phyloP scores from a whole-genome alignment of 208 protist genomes.

The Leishmania martiniquensis region DNA sequence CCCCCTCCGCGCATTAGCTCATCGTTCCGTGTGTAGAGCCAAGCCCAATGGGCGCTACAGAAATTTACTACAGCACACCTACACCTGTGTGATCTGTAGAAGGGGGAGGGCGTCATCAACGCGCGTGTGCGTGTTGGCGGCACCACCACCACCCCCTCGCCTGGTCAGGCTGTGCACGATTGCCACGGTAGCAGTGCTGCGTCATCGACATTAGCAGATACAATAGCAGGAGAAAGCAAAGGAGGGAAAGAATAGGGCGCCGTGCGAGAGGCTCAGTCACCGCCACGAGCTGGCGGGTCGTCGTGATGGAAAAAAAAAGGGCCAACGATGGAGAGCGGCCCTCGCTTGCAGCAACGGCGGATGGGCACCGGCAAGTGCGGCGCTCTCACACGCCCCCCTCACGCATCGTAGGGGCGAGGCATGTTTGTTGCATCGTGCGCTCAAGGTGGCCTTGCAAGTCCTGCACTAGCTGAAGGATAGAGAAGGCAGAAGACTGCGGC shows the following conservation, averaged over 20 bases:
- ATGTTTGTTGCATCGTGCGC: conserved; percentile 2
- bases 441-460: conserved; percentile 33
- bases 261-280: background rate
- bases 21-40: background rate
- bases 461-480: conserved; percentile 35
- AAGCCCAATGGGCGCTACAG: background rate
- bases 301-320: background rate
- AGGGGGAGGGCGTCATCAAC: background rate
- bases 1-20: background rate
- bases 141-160: background rate
- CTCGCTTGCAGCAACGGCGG: background rate
- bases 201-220: background rate
- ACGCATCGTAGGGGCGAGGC: background rate
- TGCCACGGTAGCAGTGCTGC: background rate
- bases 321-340: background rate
- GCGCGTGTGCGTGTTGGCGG: background rate
- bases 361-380: background rate
- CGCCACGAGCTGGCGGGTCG: background rate
- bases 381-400: background rate
- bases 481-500: conserved; percentile 13
- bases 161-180: background rate
- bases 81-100: background rate
- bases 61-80: background rate
- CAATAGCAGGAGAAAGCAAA: background rate
- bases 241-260: background rate